A percentile compares a stretch with the other conserved stretches of the same genome.
phyloP scores from a whole-genome alignment of 192 early-diverging fungal species.

The Mortierella hygrophila region DNA sequence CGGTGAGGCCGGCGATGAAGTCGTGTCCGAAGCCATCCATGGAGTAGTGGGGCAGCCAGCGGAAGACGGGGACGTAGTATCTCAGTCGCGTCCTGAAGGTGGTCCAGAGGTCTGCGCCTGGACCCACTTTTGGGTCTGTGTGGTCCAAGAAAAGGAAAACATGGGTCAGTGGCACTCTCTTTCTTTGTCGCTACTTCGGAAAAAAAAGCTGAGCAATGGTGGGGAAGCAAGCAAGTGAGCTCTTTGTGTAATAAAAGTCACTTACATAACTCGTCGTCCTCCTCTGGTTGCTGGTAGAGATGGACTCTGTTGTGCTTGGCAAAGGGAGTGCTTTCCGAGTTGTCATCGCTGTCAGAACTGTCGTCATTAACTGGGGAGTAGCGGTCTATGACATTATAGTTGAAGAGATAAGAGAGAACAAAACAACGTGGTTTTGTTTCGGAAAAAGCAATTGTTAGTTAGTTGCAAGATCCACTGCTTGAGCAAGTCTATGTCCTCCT shows the following conservation, averaged over 20 bases:
- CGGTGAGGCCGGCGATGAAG: conserved; percentile 88
- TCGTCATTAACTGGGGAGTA: conserved; percentile 43
- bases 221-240: not conserved
- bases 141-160: not conserved
- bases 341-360: conserved; percentile 40
- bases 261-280: conserved; percentile 51
- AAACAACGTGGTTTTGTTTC: conserved; percentile 3
- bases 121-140: conserved; percentile 14
- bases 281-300: conserved; percentile 43
- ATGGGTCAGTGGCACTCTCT: not conserved
- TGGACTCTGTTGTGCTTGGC: conserved; percentile 43
- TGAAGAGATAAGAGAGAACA: not conserved
- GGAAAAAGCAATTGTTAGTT: conserved; percentile 9
- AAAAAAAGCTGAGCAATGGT: not conserved
- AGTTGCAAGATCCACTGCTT: not conserved
- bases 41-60: conserved; percentile 92
- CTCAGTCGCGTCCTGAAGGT: conserved; percentile 75
- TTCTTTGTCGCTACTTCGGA: not conserved
- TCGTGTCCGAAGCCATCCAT: conserved; percentile 75
- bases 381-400: conserved; percentile 5
- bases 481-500: too few species aligned
- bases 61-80: conserved; percentile 94
- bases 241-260: not conserved
- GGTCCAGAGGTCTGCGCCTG: conserved; percentile 52
- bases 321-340: conserved; percentile 48